Conservation (phyloP, 371 early-diverging fungal genomes). For the Capniomyces stellatus region DNA sequence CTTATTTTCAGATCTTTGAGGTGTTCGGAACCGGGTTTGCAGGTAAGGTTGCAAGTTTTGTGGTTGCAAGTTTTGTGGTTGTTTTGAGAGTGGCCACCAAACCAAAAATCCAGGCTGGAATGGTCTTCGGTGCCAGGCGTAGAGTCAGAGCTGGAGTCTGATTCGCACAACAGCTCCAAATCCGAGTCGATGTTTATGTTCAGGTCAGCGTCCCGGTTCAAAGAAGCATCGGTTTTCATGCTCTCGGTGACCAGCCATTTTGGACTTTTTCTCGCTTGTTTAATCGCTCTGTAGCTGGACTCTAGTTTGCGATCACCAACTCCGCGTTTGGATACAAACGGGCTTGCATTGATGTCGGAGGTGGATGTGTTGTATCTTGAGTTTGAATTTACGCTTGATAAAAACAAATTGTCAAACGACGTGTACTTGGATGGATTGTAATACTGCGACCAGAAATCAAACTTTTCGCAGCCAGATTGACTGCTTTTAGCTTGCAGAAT, state of each 20-base stretch:
- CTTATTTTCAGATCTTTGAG: too few species aligned
- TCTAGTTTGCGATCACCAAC: not conserved
- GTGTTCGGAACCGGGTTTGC: too few species aligned
- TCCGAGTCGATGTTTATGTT: not conserved
- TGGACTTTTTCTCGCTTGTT: not conserved
- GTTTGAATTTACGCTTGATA: not conserved
- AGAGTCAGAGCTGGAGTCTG: too few species aligned
- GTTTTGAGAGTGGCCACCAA: too few species aligned
- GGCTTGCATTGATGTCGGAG: not conserved
- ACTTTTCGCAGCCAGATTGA: too few species aligned
- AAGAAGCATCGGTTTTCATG: not conserved
- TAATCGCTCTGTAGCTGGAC: not conserved
- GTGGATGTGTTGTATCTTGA: not conserved
- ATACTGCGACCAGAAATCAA: not conserved
- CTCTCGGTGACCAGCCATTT: not conserved
- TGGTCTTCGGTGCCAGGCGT: too few species aligned
- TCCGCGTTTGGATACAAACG: not conserved
- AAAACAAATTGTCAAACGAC: not conserved
- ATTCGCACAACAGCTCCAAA: too few species aligned
- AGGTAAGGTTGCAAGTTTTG: too few species aligned
- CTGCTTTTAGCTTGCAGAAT: not conserved
- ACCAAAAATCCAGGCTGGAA: too few species aligned
- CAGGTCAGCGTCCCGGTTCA: not conserved
- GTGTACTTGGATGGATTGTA: not conserved
- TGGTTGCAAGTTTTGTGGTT: too few species aligned